phyloP scores from a whole-genome alignment of 2,329 filamentous ascomycete genomes.

The Myriangium duriaei region DNA sequence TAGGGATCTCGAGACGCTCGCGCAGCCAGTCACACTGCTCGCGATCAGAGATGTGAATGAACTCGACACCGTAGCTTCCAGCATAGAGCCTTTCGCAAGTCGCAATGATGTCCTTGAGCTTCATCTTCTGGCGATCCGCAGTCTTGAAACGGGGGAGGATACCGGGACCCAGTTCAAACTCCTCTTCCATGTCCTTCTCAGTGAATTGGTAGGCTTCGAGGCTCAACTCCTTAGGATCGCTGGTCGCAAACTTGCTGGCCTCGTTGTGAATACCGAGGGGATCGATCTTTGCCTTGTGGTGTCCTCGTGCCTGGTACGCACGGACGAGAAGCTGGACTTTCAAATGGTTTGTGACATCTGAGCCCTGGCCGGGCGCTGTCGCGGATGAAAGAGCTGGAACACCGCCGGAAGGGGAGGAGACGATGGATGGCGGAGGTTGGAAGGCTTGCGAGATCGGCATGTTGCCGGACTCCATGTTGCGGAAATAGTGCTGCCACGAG shows the following conservation, averaged over 20 bases:
- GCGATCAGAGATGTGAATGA: constrained; percentile 96
- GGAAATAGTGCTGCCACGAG: constrained; percentile 99
- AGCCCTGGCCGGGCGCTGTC: constrained; percentile 52
- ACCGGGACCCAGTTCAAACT: constrained; percentile 84
- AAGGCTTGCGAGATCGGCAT: constrained; percentile 98
- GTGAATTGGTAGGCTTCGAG: constrained; percentile 92
- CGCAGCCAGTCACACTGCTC: constrained; percentile 98
- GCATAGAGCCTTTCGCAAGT: constrained; percentile 94
- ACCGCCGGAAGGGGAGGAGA: constrained; percentile 68
- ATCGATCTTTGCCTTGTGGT: constrained; percentile 97
- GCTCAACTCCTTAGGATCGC: constrained; percentile 82
- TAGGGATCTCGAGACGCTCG: constrained; percentile 84
- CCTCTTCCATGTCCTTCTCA: constrained; percentile 82
- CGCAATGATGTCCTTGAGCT: constrained; percentile 80
- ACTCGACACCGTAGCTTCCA: constrained; percentile 93
- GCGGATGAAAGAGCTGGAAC: constrained; percentile 57
- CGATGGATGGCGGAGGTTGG: constrained; percentile 83
- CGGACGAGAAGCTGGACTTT: constrained; percentile 96
- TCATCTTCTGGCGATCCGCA: constrained; percentile 88
- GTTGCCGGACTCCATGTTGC: constrained; percentile 95
- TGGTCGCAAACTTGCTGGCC: constrained; percentile 69
- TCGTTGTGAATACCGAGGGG: constrained; percentile 87
- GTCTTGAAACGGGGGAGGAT: constrained; percentile 90
- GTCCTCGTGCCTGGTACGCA: constrained; percentile 93
- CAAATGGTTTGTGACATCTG: constrained; percentile 86